A percentile compares a stretch with the other conserved stretches of the same genome.
These are phyloP conservation scores for Backusella westeae DNA, from an alignment of 192 early-diverging fungal species.

Conservation along the genomic window DNA sequence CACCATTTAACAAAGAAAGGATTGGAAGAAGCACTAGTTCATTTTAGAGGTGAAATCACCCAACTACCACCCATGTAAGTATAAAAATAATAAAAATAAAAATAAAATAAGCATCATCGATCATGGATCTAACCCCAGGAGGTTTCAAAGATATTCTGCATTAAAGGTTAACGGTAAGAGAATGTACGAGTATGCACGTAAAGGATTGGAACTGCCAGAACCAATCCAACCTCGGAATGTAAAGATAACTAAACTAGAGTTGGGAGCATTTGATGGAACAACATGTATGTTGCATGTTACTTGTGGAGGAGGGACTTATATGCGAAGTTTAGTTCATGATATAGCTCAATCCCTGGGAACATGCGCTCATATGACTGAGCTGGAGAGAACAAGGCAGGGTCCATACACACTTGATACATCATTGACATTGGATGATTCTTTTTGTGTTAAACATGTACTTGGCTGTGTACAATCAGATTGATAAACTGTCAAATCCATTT, in stretches of 20 bases:
- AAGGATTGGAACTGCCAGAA: slow-evolving; percentile 41
- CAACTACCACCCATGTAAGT: slow-evolving; percentile 67
- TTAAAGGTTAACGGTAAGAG: slow-evolving; percentile 65
- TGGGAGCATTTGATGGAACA: slow-evolving; percentile 34
- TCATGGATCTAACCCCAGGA: background rate
- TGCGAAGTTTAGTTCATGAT: slow-evolving; percentile 70
- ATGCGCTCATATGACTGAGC: slow-evolving; percentile 58
- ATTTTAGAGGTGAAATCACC: slow-evolving; percentile 56
- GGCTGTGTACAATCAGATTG: background rate
- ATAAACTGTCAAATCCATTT: background rate
- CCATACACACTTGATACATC: slow-evolving; percentile 42
- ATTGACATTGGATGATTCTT: background rate
- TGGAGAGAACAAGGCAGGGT: slow-evolving; percentile 60
- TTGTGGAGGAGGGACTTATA: slow-evolving; percentile 71
- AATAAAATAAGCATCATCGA: too few relatives aligned
- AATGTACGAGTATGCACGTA: slow-evolving; percentile 71
- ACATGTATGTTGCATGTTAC: slow-evolving; percentile 42
- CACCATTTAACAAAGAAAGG: slow-evolving; percentile 39
- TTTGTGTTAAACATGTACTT: background rate
- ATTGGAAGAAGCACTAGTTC: slow-evolving; percentile 38
- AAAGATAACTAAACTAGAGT: slow-evolving; percentile 36
- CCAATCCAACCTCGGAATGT: slow-evolving; percentile 40
- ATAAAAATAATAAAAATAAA: too few relatives aligned
- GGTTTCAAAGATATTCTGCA: slow-evolving; percentile 56
- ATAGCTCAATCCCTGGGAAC: slow-evolving; percentile 53